These are phyloP conservation scores for Mollisia scopiformis DNA, from an alignment of 2,329 filamentous ascomycete species.

Conservation along the genomic window DNA sequence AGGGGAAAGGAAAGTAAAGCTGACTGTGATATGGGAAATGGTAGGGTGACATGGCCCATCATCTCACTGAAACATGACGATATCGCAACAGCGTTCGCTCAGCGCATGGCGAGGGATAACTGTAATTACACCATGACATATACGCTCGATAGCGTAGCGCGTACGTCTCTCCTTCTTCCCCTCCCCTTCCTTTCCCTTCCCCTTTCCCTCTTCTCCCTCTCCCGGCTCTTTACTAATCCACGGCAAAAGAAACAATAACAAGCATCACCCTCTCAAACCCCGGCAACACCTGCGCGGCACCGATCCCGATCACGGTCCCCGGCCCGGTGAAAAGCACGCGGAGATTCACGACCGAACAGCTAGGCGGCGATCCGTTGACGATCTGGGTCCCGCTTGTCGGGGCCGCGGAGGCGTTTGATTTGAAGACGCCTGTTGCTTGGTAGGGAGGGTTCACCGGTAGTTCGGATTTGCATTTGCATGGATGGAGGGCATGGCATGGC, in stretches of 20 bases:
- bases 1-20: not conserved
- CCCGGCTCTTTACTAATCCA: not conserved
- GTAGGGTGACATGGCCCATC: constrained; percentile 48
- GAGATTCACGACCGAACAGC: constrained; percentile 42
- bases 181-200: not conserved
- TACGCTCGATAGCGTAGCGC: constrained; percentile 12
- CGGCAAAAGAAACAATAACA: constrained; percentile 21
- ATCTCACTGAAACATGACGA: constrained; percentile 58
- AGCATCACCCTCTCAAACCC: constrained; percentile 40
- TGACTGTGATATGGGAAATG: not conserved
- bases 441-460: not conserved
- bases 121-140: constrained; percentile 27
- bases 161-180: not conserved
- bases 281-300: constrained; percentile 25
- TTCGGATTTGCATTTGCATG: not conserved
- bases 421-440: constrained; percentile 5
- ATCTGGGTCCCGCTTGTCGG: constrained; percentile 52
- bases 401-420: constrained; percentile 39
- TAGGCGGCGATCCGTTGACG: constrained; percentile 56
- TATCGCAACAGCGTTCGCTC: constrained; percentile 49
- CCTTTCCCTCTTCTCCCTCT: not conserved
- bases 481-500: too few relatives aligned
- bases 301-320: constrained; percentile 40
- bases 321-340: constrained; percentile 18
- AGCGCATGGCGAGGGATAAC: constrained; percentile 42